phyloP scores from a whole-genome alignment of 2,329 filamentous ascomycete genomes.

The Ophiostoma populinum region DNA sequence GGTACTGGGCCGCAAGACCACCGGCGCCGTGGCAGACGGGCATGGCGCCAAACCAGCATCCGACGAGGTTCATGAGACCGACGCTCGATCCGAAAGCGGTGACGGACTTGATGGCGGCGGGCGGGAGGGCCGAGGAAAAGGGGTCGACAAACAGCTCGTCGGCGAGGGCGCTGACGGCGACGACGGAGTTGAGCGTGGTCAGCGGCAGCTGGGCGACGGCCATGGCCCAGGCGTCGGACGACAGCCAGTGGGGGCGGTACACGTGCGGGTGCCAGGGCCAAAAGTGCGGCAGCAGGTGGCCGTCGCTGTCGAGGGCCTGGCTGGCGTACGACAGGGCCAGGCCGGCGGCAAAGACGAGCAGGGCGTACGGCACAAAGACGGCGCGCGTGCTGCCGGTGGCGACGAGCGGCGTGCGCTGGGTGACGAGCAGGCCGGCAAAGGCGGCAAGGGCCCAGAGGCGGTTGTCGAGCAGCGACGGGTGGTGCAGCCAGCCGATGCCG shows the following conservation, averaged over 20 bases:
- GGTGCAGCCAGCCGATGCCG: slow-evolving; percentile 45
- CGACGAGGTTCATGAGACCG: slow-evolving; percentile 63
- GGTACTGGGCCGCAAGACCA: slow-evolving; percentile 75
- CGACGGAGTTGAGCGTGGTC: slow-evolving; percentile 81
- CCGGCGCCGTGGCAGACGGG: slow-evolving; percentile 88
- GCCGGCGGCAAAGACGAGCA: slow-evolving; percentile 53
- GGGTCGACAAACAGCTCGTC: slow-evolving; percentile 51
- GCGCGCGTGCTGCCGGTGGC: slow-evolving; percentile 14
- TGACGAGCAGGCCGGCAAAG: slow-evolving; percentile 53
- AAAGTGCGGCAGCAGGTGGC: slow-evolving; percentile 28
- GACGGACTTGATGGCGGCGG: slow-evolving; percentile 42
- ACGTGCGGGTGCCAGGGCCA: slow-evolving; percentile 42
- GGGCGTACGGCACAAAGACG: slow-evolving; percentile 53
- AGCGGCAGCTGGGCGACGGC: slow-evolving; percentile 77
- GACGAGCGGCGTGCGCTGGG: slow-evolving; percentile 34
- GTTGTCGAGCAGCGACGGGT: slow-evolving; percentile 52
- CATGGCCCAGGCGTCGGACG: slow-evolving; percentile 31
- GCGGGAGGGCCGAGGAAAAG: background rate
- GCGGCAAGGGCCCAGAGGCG: slow-evolving; percentile 58
- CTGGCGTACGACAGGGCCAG: slow-evolving; percentile 31
- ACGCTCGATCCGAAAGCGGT: slow-evolving; percentile 71
- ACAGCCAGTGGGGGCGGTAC: slow-evolving; percentile 23
- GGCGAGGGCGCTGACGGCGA: slow-evolving; percentile 69
- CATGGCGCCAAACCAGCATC: slow-evolving; percentile 90
- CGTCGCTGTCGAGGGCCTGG: slow-evolving; percentile 12